These are phyloP conservation scores for Cryoendolithus antarcticus DNA, from an alignment of 2,329 filamentous ascomycete genomes.

Conservation along the genomic window DNA sequence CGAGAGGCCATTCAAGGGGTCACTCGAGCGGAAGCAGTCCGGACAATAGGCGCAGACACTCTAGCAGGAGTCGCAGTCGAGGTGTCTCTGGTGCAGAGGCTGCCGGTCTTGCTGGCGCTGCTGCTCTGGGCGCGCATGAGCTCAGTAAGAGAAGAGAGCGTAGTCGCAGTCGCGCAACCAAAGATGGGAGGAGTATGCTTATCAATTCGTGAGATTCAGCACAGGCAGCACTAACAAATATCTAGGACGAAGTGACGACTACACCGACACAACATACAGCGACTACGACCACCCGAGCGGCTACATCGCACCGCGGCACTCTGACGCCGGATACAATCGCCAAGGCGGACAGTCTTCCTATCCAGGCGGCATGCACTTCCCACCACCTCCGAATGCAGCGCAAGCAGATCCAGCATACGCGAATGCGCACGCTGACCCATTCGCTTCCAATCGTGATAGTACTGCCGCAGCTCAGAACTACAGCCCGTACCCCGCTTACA, in stretches of 20 bases:
- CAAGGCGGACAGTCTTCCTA: slow-evolving; percentile 19
- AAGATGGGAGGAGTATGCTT: no score
- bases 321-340: slow-evolving; percentile 17
- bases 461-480: neutral
- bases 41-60: slow-evolving; percentile 23
- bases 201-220: no score
- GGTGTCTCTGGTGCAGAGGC: slow-evolving; percentile 46
- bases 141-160: slow-evolving; percentile 44
- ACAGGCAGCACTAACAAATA: neutral
- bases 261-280: slow-evolving; percentile 11
- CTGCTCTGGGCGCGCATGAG: slow-evolving; percentile 43
- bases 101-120: slow-evolving; percentile 42
- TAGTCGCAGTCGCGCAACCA: slow-evolving; percentile 35
- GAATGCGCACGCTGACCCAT: slow-evolving; percentile 17
- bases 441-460: slow-evolving; percentile 2
- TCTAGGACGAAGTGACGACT: slow-evolving; percentile 14
- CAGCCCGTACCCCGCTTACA: slow-evolving; percentile 24
- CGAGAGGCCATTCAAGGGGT: slow-evolving; percentile 16
- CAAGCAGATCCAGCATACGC: slow-evolving; percentile 18
- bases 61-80: slow-evolving; percentile 31
- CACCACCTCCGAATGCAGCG: slow-evolving; percentile 30
- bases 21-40: slow-evolving; percentile 30
- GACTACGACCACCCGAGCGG: slow-evolving; percentile 13
- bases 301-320: slow-evolving; percentile 25
- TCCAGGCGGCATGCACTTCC: slow-evolving; percentile 36